Base-by-base conservation (phyloP, 1,284 basidiomycete genomes). In the Naganishia albida region DNA sequence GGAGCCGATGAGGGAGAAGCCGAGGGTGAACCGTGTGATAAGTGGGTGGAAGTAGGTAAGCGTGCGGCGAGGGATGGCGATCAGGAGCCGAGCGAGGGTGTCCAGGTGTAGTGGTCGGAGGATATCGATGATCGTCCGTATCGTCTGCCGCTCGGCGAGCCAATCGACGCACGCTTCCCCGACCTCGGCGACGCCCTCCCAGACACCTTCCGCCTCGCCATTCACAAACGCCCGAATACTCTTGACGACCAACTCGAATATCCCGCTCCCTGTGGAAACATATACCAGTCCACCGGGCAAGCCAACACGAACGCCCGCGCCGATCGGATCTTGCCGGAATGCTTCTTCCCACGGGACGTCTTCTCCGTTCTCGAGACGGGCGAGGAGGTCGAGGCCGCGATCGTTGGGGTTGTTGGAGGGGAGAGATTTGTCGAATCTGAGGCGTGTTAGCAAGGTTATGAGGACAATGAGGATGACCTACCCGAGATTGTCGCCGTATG, bases 1-100 rank as follows among this genome's bases (percentile, higher is more conserved):
- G 4, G 73, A 73, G 3, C 78, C 78, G 42, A 80, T 67, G 23
- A 78, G 69, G 7, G 75, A 71, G n/a, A 80, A 62, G 15, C 78
- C 78, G 20, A 80, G 70, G 23, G 68, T 64, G 38, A 67, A 50
- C 2, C 68, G 67, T 3, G 53, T 49, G 25, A 66, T 10, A n/a
- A 67, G 48, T 1, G 66, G 66, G 25, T 16, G 34, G 20, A 66
- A 25, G 7, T 60, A 42, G 38, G 30, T 23, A 4, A 46, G 3
- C 0, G 34, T 18, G 6, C 30, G 26, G 25, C 25, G 46, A 7
- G 46, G 57, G 13, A 60, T 20, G 30, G 46, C 34, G 25, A 43
- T 26, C 2, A 56, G 7, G 3, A 28, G 25, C 6, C 20, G 18
- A 18, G 25, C 10, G 54, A 56, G 25, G 2, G 25, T 26, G 18